A percentile compares a stretch with the other conserved stretches of the same genome.
phyloP scores from a whole-genome alignment of 2,329 filamentous ascomycete genomes.

The Sphaerostilbella broomeana region DNA sequence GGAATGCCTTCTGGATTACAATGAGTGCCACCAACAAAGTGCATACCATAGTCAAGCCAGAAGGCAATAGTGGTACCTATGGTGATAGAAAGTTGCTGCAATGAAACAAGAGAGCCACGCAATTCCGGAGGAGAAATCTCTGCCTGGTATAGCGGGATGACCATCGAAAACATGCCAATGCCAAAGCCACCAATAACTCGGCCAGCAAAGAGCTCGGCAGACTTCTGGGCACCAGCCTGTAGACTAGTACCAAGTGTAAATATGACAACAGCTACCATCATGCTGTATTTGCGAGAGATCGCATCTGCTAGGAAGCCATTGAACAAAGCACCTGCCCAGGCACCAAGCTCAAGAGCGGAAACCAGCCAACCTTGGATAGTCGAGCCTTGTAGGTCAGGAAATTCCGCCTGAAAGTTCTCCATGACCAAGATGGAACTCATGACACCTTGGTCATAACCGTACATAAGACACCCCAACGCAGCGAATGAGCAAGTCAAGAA shows the following conservation, averaged over 20 bases:
- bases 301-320: constrained; percentile 67
- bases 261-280: constrained; percentile 57
- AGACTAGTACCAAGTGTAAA: constrained; percentile 67
- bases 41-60: constrained; percentile 49
- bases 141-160: constrained; percentile 51
- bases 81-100: constrained; percentile 48
- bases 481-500: too few relatives aligned
- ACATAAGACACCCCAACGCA: too few relatives aligned
- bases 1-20: too few relatives aligned
- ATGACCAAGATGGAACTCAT: background rate
- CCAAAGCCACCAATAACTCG: constrained; percentile 51
- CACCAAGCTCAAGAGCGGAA: constrained; percentile 67
- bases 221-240: constrained; percentile 52
- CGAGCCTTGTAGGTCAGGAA: background rate
- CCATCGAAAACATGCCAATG: constrained; percentile 62
- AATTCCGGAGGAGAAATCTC: constrained; percentile 38
- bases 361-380: constrained; percentile 47
- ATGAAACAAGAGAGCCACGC: constrained; percentile 37
- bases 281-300: constrained; percentile 61
- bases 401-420: background rate
- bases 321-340: constrained; percentile 67
- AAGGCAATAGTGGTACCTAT: constrained; percentile 60
- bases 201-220: constrained; percentile 3
- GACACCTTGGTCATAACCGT: background rate
- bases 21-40: too few relatives aligned